These are phyloP conservation scores for Colletotrichum sp. DNA, from an alignment of 2,329 filamentous ascomycete genomes.

Conservation along the genomic window DNA sequence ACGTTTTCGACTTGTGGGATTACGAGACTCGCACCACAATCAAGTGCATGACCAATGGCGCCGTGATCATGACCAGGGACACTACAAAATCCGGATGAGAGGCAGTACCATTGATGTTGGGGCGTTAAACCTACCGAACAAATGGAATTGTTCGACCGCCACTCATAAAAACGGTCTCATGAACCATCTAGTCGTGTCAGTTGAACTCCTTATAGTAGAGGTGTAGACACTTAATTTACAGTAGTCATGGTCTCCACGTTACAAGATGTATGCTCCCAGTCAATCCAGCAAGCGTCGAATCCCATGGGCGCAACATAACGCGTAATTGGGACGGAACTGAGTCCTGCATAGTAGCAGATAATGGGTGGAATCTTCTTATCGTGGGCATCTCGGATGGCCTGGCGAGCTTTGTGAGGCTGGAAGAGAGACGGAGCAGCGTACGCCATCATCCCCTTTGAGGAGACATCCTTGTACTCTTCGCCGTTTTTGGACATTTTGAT, in stretches of 20 bases:
- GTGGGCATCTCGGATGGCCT: constrained; percentile 51
- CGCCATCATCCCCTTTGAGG: constrained; percentile 35
- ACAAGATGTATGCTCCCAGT: constrained; percentile 53
- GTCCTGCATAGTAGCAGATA: constrained; percentile 44
- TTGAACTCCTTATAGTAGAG: too few species aligned
- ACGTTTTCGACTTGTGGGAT: constrained; percentile 54
- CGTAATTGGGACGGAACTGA: constrained; percentile 43
- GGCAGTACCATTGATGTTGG: neutral
- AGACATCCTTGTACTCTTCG: constrained; percentile 10
- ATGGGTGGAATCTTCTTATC: constrained; percentile 48
- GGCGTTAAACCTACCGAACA: constrained; percentile 32
- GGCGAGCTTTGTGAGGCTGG: constrained; percentile 48
- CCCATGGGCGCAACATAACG: constrained; percentile 46
- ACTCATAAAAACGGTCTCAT: constrained; percentile 51
- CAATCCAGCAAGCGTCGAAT: constrained; percentile 49
- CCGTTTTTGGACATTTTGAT: neutral
- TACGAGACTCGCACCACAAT: constrained; percentile 52
- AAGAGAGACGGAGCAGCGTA: constrained; percentile 50
- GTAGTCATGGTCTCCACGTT: constrained; percentile 53
- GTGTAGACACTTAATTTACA: neutral
- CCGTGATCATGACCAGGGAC: constrained; percentile 53
- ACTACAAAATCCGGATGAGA: neutral
- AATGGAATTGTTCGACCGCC: constrained; percentile 48
- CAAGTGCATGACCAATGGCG: constrained; percentile 51
- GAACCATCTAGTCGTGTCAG: constrained; percentile 38